phyloP scores from a whole-genome alignment of 2,329 filamentous ascomycete species.

The Nothopassalora personata region DNA sequence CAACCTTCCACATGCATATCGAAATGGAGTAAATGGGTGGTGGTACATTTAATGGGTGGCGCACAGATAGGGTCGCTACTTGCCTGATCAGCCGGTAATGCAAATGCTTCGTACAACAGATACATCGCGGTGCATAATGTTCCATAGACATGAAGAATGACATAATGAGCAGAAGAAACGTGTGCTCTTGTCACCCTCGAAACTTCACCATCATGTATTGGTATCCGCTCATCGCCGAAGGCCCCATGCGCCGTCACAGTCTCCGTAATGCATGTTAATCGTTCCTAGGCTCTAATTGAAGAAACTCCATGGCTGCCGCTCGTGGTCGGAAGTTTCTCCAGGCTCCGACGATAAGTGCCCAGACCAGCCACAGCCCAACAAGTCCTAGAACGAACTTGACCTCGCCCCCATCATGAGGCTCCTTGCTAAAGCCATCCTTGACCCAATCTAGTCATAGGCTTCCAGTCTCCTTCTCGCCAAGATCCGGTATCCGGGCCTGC shows the following conservation, averaged over 20 bases:
- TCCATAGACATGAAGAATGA: slow-evolving; percentile 1
- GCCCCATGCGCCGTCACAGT: no score
- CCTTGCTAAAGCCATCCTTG: slow-evolving; percentile 13
- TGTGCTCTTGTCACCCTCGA: neutral
- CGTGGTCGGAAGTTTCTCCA: slow-evolving; percentile 16
- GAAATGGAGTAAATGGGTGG: neutral
- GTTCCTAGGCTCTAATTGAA: neutral
- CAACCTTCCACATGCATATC: neutral
- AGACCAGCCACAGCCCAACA: slow-evolving; percentile 21
- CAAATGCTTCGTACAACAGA: neutral
- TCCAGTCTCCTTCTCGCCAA: slow-evolving; percentile 34
- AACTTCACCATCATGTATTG: no score
- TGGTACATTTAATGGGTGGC: neutral
- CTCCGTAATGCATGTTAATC: neutral
- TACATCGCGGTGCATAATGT: neutral
- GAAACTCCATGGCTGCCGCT: neutral
- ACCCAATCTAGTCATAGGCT: slow-evolving; percentile 25
- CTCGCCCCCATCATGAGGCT: slow-evolving; percentile 30
- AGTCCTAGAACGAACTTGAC: slow-evolving; percentile 25
- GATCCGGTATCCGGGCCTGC: slow-evolving; percentile 46
- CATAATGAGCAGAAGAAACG: neutral
- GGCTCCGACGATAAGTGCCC: slow-evolving; percentile 22
- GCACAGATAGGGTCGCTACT: neutral
- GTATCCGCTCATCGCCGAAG: no score
- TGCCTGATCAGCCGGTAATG: neutral